Evolutionary conservation across 768 basidiomycete genomes (phyloP), one percentile per base, ranked within the genome.

Genomic region (Rubroboletus satanas): DNA sequence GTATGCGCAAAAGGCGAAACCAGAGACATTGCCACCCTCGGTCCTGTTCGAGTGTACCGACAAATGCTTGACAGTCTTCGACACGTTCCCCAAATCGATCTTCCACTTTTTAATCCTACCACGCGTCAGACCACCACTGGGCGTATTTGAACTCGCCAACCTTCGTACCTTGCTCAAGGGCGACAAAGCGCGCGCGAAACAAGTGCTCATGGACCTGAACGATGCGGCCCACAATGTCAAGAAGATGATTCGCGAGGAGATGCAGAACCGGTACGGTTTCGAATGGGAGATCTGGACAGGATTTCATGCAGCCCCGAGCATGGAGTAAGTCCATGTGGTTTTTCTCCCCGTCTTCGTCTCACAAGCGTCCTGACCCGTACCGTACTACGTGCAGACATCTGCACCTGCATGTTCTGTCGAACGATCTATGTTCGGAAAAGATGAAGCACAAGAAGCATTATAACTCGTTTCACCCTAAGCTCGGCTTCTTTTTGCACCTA

Each of bases 101-200:
- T 95, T 92, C 68, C 94, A 97, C 71, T 88, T 93, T 65, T 79
- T 97, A 42, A 71, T 96, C 52, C 77, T 96, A n/a, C 94, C 94
- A 38, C 80, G 84, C 63, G 49, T 69, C 57, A 61, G 43, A 38
- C 62, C 65, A 6, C 65, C 74, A 9, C 38, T 69, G 50, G 67
- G 59, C 49, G 69, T 69, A 39, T 59, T 64, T 45, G 76, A 78
- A 31, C 74, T 91, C 37, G 62, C 75, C 21, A 81, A 76, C 66
- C 75, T 96, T 18, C 76, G 74, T 51, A 71, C 80, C 12, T 72
- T 93, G 37, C 66, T 87, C 63, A 75, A 70, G 50, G 73, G 75
- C 32, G 79, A 85, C 65, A 83, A 79, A 64, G 73, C 71, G 21
- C 69, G 67, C 37, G 85, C 85, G 28, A 80, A 79, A 58, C 68